Evolutionary conservation across 2,329 filamentous ascomycete species (phyloP), one percentile per base, ranked within the genome.

Genomic region (Curvularia verruculosa): DNA sequence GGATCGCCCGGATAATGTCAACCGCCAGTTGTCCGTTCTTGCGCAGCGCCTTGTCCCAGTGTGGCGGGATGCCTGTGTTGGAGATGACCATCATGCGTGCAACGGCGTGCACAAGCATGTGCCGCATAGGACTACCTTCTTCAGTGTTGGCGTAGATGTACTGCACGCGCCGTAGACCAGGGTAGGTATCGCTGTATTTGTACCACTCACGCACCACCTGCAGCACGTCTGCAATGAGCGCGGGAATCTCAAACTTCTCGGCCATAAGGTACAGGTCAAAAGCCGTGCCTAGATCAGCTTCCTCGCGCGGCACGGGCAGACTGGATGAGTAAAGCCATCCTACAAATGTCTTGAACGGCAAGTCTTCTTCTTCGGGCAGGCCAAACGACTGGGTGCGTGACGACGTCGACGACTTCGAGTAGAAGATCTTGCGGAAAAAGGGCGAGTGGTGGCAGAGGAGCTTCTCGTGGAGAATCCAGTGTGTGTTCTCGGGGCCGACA

Each of bases 401-500:
- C 45, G 66, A 61, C 6, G 50, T 56, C 37, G 52, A 57, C 31
- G 54, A 55, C 49, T 78, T 76, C 54, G 60, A 64, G 70, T 82
- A 79, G 76, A 85, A 84, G 72, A 81, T 78, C 52, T 79, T 77
- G 65, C 79, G 75, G 78, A 85, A 84, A 77, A 82, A 83, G 46
- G 78, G 78, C 31, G 81, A 83, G 71, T 83, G 79, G 66, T 83
- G 69, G 76, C 81, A 83, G 44, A 85, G 79, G 7, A 85, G 81
- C 63, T 83, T 83, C 67, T 85, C 81, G 76, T 84, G 83, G 3
- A 85, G 76, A 54, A 80, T 77, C 82, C 82, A 85, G 71, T 82
- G 80, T 1, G 81, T 83, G 74, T 82, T 82, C 34, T 83, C 79
- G 6, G 76, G 61, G 52, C 83, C 83, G 69, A 85, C 80, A 69